Evolutionary conservation across 1,284 basidiomycete genomes (phyloP), one percentile per base, ranked within the genome.

Genomic region (Fomitopsis palustris): DNA sequence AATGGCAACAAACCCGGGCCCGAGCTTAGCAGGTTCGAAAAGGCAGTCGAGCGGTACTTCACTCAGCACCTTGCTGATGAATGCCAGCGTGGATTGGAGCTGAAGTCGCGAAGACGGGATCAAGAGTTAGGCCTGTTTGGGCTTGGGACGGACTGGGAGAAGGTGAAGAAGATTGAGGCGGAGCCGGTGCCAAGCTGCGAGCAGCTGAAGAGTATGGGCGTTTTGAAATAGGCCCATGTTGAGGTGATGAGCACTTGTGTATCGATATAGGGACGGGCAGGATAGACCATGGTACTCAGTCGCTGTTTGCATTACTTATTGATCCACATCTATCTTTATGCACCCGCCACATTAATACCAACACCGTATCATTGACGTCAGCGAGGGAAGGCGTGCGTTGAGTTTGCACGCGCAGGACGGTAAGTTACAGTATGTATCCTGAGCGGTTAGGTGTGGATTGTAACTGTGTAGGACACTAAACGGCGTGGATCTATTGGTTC

Each of bases 121-220:
- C 80, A 84, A 4, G 89, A 93, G 65, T 76, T 92, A 54, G 95
- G 95, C 2, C 76, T 96, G 65, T 94, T 97, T 70, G 95, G 95
- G 2, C 78, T 95, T 60, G 91, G 93, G 21, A 90, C 93, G 19
- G 90, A 97, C 71, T 93, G 91, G 87, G 88, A 92, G 49, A 92
- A 93, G 74, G 87, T 94, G 58, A 78, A 78, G 71, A 71, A 71
- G 64, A 89, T 94, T 59, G 81, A 88, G 56, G 72, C 72, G 29
- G 87, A 92, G 76, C 78, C 77, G 41, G 77, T 92, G 51, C 78
- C 81, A 60, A 86, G 83, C 65, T 97, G 95, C 70, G 90, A 94
- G 60, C 84, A 86, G 74, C 75, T 94, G 67, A 84, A 78, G 71
- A 73, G 76, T 67, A 68, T 89, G 68, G 84, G 86, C 5, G 65